Evolutionary conservation across 169 alveolate genomes (phyloP).

Genomic region (Cryptosporidium tyzzeri): DNA sequence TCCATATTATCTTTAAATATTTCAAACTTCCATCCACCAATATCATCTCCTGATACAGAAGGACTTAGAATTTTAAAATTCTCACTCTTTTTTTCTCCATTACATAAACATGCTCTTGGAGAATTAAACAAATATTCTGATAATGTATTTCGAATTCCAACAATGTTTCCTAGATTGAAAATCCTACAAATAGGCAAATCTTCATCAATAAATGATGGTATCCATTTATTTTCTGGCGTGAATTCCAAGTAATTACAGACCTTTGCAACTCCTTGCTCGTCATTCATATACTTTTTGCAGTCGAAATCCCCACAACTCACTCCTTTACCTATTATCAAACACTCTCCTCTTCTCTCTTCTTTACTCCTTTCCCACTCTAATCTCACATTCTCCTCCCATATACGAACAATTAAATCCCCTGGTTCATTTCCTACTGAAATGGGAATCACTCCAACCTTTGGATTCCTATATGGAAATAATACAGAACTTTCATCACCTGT

Average conservation of each 20-base stretch:
- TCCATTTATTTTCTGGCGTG: constrained; percentile 11
- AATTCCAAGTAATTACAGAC: constrained; percentile 1
- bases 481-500: not conserved
- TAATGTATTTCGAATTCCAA: not conserved
- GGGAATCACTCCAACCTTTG: constrained; percentile 54
- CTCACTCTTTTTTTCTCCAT: not conserved
- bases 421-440: constrained; percentile 3
- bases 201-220: constrained; percentile 49
- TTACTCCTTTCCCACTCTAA: not conserved
- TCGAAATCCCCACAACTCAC: constrained; percentile 6
- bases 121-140: not conserved
- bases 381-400: constrained; percentile 35
- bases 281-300: not conserved
- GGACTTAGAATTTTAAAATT: constrained; percentile 30
- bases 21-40: constrained; percentile 54
- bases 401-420: constrained; percentile 4
- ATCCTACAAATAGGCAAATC: constrained; percentile 32
- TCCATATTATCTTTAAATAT: not conserved
- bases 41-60: not conserved
- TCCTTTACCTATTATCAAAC: constrained; percentile 27
- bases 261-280: not conserved
- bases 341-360: not conserved
- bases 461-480: constrained; percentile 31
- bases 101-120: constrained; percentile 16
- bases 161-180: not conserved